A percentile compares a stretch with the other conserved stretches of the same genome.
These are phyloP conservation scores for Apiospora marii DNA, from an alignment of 2,329 filamentous ascomycete species.

Conservation along the genomic window DNA sequence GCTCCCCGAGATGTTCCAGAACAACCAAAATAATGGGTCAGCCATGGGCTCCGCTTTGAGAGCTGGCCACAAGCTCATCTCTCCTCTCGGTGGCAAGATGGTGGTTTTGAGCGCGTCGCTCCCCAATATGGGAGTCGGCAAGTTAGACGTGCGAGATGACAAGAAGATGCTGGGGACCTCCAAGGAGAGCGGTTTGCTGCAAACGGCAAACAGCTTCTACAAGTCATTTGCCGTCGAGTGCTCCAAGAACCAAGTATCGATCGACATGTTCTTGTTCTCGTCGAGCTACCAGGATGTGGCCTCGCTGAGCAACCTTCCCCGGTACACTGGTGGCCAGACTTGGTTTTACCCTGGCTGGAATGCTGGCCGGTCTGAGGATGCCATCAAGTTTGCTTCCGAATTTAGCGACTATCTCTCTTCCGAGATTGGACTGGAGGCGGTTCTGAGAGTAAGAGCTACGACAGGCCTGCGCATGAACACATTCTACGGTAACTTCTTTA, in stretches of 20 bases:
- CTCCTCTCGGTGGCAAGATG: constrained; percentile 92
- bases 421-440: constrained; percentile 95
- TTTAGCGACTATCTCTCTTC: constrained; percentile 97
- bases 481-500: constrained; percentile 99
- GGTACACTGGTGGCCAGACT: constrained; percentile 96
- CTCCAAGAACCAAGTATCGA: constrained; percentile 97
- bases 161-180: constrained; percentile 94
- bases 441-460: constrained; percentile 92
- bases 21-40: constrained; percentile 87
- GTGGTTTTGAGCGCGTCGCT: constrained; percentile 89
- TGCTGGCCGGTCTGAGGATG: constrained; percentile 90
- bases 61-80: constrained; percentile 95
- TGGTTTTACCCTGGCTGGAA: constrained; percentile 99
- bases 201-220: constrained; percentile 96
- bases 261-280: constrained; percentile 98
- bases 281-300: constrained; percentile 98
- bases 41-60: constrained; percentile 94
- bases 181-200: constrained; percentile 86
- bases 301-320: constrained; percentile 90
- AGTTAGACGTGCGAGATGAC: constrained; percentile 92
- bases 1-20: constrained; percentile 95
- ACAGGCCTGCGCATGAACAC: constrained; percentile 96
- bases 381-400: constrained; percentile 96
- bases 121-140: constrained; percentile 88
- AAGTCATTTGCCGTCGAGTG: constrained; percentile 99